phyloP scores from a whole-genome alignment of 179 eudicot species.

The Beta lomatogona region DNA sequence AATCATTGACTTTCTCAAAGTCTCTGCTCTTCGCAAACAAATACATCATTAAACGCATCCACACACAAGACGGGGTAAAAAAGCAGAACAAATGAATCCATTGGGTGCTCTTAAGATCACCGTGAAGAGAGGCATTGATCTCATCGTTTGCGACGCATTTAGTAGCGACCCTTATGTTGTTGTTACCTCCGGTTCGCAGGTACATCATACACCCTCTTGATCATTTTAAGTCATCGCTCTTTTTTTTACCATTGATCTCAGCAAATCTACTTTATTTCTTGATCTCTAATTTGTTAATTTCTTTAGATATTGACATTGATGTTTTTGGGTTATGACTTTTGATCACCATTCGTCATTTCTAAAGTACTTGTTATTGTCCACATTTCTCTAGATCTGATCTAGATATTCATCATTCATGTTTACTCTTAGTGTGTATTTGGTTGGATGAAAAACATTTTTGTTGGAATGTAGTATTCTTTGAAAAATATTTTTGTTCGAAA shows the following conservation, averaged over 20 bases:
- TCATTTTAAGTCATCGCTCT: background rate
- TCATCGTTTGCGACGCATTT: conserved; percentile 36
- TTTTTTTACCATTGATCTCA: background rate
- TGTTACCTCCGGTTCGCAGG: conserved; percentile 28
- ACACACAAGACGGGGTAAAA: background rate
- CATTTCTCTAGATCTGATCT: too few relatives aligned
- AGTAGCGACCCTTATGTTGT: conserved; percentile 33
- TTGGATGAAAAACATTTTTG: too few relatives aligned
- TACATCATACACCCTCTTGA: background rate
- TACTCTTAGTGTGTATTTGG: too few relatives aligned
- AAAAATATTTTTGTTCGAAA: too few relatives aligned
- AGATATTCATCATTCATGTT: too few relatives aligned
- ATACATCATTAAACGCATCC: background rate
- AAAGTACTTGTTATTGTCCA: too few relatives aligned
- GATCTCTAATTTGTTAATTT: background rate
- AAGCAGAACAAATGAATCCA: conserved; percentile 17
- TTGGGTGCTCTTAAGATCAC: conserved; percentile 39
- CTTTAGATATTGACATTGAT: background rate
- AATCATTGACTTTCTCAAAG: conserved; percentile 1
- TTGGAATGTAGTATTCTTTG: too few relatives aligned
- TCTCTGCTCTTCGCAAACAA: background rate
- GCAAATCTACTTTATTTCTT: background rate
- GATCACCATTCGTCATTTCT: background rate
- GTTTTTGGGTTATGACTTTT: too few relatives aligned
- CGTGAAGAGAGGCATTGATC: conserved; percentile 37